Evolutionary conservation across 1,139 yeast genomes (phyloP), one percentile per base, ranked within the genome.

Genomic region (Sugiyamaella grinbergsii): DNA sequence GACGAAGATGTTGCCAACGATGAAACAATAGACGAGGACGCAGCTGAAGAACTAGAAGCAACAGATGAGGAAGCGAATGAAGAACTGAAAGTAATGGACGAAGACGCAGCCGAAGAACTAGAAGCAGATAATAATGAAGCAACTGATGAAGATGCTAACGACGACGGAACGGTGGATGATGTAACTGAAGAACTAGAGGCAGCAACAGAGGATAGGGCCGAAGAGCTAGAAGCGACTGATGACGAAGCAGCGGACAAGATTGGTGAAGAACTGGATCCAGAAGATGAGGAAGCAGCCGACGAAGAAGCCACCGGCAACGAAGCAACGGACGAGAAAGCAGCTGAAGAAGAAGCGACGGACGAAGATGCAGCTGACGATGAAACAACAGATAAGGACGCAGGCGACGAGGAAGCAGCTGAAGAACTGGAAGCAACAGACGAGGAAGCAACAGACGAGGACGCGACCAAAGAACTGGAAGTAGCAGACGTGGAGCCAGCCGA

Each of bases 121-220:
- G 29, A n/a, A n/a, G 19, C 31, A 16, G 26, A 36, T 18, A 16
- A 36, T 11, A 7, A 15, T 4, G n/a, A n/a, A n/a, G n/a, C n/a
- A n/a, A n/a, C n/a, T n/a, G n/a, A n/a, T n/a, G 33, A 29, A 29
- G 33, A 29, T 11, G 33, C 33, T 11, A 16, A n/a, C 5, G 33
- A 29, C 33, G 33, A 29, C 6, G 33, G 5, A 29, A 16, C 33
- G n/a, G n/a, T n/a, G n/a, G n/a, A 19, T 11, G 40, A 36, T 4
- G 28, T 26, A 16, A 19, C 36, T 5, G 32, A 11, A 39, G 45
- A 28, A 39, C 29, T 10, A 16, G 41, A 40, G 24, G 47, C 36
- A 20, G 56, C 5, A 32, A 22, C 41, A 18, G 48, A 49, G n/a
- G 49, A 40, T 15, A 44, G 41, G 16, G 48, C 49, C 10, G 33